These are phyloP conservation scores for Lantana camara DNA, from an alignment of 257 asterid species.

Conservation along the genomic window DNA sequence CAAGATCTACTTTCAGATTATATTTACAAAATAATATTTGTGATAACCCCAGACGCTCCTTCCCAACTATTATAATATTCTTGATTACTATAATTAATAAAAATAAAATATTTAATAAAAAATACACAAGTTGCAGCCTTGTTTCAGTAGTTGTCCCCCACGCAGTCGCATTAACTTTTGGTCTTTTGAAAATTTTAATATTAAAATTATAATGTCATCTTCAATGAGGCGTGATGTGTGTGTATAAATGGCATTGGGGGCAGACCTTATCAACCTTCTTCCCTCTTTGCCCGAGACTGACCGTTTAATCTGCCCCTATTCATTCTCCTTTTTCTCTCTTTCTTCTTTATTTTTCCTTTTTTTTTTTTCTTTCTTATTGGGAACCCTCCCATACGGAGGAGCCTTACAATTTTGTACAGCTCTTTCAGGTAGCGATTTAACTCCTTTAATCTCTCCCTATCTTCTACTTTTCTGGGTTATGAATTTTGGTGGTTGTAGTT, in stretches of 20 bases:
- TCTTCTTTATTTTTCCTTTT: neutral
- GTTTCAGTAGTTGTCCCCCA: constrained; percentile 57
- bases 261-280: constrained; percentile 42
- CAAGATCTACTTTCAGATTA: constrained; percentile 33
- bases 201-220: neutral
- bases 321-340: constrained; percentile 22
- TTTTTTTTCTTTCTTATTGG: neutral
- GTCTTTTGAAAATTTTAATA: neutral
- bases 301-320: constrained; percentile 41
- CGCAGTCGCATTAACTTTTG: constrained; percentile 36
- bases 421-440: constrained; percentile 44
- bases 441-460: constrained; percentile 8
- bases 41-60: constrained; percentile 35
- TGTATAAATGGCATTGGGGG: constrained; percentile 43
- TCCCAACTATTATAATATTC: constrained; percentile 9
- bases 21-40: constrained; percentile 5
- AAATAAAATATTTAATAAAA: constrained; percentile 14
- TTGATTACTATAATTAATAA: neutral
- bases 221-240: neutral
- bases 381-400: constrained; percentile 28
- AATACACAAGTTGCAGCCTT: constrained; percentile 36
- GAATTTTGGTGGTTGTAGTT: constrained; percentile 2
- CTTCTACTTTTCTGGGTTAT: neutral
- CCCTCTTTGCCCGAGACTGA: constrained; percentile 45
- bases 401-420: constrained; percentile 52